These are phyloP conservation scores for Torulaspora delbrueckii DNA, from an alignment of 805 yeast genomes.

Conservation along the genomic window DNA sequence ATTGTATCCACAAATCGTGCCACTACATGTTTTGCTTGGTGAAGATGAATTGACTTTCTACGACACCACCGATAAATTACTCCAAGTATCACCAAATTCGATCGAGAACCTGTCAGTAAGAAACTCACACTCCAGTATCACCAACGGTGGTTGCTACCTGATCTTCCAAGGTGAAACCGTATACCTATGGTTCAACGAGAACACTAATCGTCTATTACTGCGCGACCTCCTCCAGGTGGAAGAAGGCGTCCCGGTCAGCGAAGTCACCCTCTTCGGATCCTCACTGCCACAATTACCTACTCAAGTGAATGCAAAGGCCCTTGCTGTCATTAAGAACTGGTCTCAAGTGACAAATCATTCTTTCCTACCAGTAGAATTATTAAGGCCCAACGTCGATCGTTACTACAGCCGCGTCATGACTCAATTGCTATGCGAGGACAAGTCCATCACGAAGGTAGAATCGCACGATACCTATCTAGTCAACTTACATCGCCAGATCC, in stretches of 20 bases:
- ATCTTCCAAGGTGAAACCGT: slow-evolving; percentile 62
- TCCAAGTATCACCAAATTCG: slow-evolving; percentile 44
- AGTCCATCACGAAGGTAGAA: slow-evolving; percentile 46
- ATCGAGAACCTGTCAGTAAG: slow-evolving; percentile 41
- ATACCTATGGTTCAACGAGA: slow-evolving; percentile 62
- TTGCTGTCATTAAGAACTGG: slow-evolving; percentile 55
- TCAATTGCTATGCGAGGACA: slow-evolving; percentile 70
- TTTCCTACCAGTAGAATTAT: slow-evolving; percentile 25
- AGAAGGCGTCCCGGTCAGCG: slow-evolving; percentile 17
- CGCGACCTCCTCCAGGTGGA: slow-evolving; percentile 71
- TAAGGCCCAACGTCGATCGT: slow-evolving; percentile 34
- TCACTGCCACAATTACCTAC: slow-evolving; percentile 69
- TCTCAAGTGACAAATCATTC: slow-evolving; percentile 21
- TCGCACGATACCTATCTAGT: slow-evolving; percentile 65
- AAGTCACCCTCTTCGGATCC: slow-evolving; percentile 33
- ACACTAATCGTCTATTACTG: slow-evolving; percentile 60
- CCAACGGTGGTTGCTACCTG: slow-evolving; percentile 72
- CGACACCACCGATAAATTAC: slow-evolving; percentile 39
- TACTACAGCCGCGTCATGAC: slow-evolving; percentile 37
- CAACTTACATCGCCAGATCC: slow-evolving; percentile 60
- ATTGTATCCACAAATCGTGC: slow-evolving; percentile 76
- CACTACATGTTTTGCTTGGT: slow-evolving; percentile 55
- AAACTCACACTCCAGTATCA: slow-evolving; percentile 35
- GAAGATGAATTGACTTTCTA: slow-evolving; percentile 51
- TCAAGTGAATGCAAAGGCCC: slow-evolving; percentile 60